Evolutionary conservation across 1,284 basidiomycete species (phyloP), one percentile per base, ranked within the genome.

Genomic region (Inonotus obliquus): DNA sequence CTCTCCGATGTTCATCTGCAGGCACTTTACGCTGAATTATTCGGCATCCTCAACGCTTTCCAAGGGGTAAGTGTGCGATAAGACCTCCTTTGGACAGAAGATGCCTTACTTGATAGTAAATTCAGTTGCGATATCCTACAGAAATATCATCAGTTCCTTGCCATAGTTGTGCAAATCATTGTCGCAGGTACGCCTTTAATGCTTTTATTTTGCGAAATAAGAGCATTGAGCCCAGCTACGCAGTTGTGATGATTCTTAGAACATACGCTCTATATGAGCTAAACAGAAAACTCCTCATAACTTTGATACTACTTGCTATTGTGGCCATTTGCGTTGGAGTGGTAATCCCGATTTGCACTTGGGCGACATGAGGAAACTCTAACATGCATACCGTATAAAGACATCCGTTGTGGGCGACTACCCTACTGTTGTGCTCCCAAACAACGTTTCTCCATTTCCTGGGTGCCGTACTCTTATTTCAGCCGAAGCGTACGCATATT

Each of bases 211-310:
- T 9, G 13, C 13, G 45, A 2, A 4, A 32, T 32, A 14, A n/a
- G 19, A 29, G 5, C 38, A 17, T 32, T 38, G 45, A 32, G 11
- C 21, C 21, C 29, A 23, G 1, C 47, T 23, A 5, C 21, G 47
- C 21, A 64, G 63, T 59, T 9, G 54, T 64, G 4, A 23, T 64
- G 29, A 61, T 64, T n/a, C 25, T 64, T 25, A 60, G 63, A 13
- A 64, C 63, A 4, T 64, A 64, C n/a, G 63, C 60, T 19, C 45
- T 64, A 14, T 64, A 61, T 32, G 57, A 61, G 27, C 35, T 56
- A 7, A 54, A 51, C 17, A 27, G 4, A 11, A 61, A 54, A 19
- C 21, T 64, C 35, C 47, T 25, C 5, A 5, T 52, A 11, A 17
- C 39, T 4, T 23, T 64, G 35, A 3, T 37, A 13, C 27, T 39